Conservation (phyloP, 2,329 filamentous ascomycete species). For the Scedosporium dehoogii region DNA sequence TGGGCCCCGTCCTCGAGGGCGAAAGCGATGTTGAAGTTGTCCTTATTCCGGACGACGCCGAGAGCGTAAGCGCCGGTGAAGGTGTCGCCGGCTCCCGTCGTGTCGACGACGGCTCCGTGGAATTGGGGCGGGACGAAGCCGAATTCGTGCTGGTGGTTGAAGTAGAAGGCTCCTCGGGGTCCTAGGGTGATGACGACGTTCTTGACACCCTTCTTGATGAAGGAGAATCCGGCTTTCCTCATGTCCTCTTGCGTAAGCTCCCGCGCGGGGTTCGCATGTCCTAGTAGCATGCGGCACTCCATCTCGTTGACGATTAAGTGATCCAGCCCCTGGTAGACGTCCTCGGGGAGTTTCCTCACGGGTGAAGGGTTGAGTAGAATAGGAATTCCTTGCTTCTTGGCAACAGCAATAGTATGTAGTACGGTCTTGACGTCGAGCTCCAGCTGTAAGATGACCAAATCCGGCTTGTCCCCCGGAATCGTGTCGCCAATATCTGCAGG, state of each 20-base stretch:
- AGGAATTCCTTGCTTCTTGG: slow-evolving; percentile 27
- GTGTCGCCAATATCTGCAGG: slow-evolving; percentile 1
- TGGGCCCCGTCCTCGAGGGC: slow-evolving; percentile 8
- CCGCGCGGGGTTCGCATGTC: slow-evolving; percentile 16
- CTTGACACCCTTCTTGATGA: slow-evolving; percentile 49
- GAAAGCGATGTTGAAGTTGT: background rate
- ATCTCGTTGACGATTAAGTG: slow-evolving; percentile 68
- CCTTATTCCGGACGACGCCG: slow-evolving; percentile 8
- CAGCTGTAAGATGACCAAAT: slow-evolving; percentile 49
- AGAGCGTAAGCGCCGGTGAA: slow-evolving; percentile 60
- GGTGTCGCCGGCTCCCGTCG: slow-evolving; percentile 65
- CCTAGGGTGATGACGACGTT: slow-evolving; percentile 62
- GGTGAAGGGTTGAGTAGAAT: slow-evolving; percentile 65
- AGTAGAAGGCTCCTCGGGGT: slow-evolving; percentile 45
- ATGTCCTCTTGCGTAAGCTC: slow-evolving; percentile 27
- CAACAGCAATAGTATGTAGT: slow-evolving; percentile 35
- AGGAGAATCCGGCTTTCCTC: slow-evolving; percentile 21
- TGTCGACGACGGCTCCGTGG: slow-evolving; percentile 55
- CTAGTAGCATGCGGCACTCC: slow-evolving; percentile 40
- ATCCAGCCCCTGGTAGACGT: slow-evolving; percentile 46
- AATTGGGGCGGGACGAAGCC: slow-evolving; percentile 32
- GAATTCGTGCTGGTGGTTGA: slow-evolving; percentile 27
- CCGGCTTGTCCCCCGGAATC: slow-evolving; percentile 29
- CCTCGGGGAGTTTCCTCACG: slow-evolving; percentile 47
- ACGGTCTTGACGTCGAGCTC: slow-evolving; percentile 47